These are phyloP conservation scores for Lagerstroemia speciosa DNA, from an alignment of 345 rosid genomes.

Conservation along the genomic window DNA sequence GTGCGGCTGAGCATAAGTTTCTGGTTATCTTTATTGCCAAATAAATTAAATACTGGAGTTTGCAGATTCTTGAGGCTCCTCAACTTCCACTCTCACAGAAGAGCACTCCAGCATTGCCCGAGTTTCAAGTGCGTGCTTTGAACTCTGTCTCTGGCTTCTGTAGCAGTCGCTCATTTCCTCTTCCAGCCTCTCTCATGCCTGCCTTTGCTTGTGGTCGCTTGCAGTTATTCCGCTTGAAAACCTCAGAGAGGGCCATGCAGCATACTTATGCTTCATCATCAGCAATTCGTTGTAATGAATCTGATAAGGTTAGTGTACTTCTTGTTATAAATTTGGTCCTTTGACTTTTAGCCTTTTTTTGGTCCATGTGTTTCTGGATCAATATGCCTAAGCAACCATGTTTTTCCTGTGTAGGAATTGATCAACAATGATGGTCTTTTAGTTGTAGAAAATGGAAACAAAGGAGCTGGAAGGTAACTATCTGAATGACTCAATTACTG, in stretches of 20 bases:
- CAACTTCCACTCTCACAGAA: slow-evolving; percentile 65
- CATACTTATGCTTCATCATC: slow-evolving; percentile 43
- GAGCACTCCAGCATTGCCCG: slow-evolving; percentile 73
- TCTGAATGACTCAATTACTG: background rate
- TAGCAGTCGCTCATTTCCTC: background rate
- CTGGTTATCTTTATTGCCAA: background rate
- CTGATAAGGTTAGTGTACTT: slow-evolving; percentile 43
- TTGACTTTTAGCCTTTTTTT: background rate
- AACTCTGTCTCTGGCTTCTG: slow-evolving; percentile 3
- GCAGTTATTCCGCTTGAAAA: slow-evolving; percentile 85
- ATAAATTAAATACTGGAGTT: slow-evolving; percentile 16
- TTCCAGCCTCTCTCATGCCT: background rate
- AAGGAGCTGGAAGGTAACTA: slow-evolving; percentile 52
- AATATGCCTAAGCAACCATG: background rate
- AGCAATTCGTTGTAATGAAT: slow-evolving; percentile 24
- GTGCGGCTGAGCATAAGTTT: background rate
- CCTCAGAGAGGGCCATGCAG: slow-evolving; percentile 81
- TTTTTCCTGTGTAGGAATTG: slow-evolving; percentile 9
- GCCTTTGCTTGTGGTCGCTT: slow-evolving; percentile 9
- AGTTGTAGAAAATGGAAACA: slow-evolving; percentile 33
- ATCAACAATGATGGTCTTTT: slow-evolving; percentile 1
- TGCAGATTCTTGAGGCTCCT: slow-evolving; percentile 85
- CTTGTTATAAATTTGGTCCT: background rate
- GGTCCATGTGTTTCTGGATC: background rate
- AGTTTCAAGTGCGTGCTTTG: slow-evolving; percentile 61